Evolutionary conservation across 345 rosid genomes (phyloP), one percentile per base, ranked within the genome.

Genomic region (Theobroma cacao): DNA sequence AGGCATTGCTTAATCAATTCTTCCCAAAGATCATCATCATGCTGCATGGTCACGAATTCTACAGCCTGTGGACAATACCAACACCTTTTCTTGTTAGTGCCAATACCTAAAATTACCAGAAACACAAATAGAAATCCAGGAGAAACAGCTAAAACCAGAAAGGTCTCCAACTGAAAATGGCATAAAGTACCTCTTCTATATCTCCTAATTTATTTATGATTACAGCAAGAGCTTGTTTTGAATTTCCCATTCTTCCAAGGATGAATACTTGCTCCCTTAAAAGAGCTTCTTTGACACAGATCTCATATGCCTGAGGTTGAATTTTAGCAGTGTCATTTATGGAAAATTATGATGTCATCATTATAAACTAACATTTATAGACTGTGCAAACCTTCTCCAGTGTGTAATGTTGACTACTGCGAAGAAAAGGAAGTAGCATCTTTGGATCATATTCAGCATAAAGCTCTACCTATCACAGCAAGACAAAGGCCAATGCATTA

Each of bases 1-100:
- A 97, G 84, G 83, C 99, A 97, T 81, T 94, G 98, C 82, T 88
- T 91, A 82, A 97, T 92, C 83, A 97, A 83, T 83, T 97, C 99
- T 90, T 97, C 98, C 99, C 99, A 97, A 67, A 97, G 94, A 38
- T 94, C 98, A 83, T 97, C 99, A 79, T 97, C 98, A 74, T 97
- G 98, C 86, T 97, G 99, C 94, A 89, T 83, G 40, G 87, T 90
- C 38, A 97, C 99, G 83, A 94, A 97, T 85, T 97, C 99, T 76
- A 97, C 99, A 78, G 98, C 99, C 99, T 97, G 97, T 82, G 78
- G 55, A 84, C 62, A 79, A 81, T 77, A 78, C 30, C 53, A 70
- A 72, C 12, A 24, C 8, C 8, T 66, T 31, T 74, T 76, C 33
- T 74, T 64, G 34, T 79, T 47, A 64, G 43, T 36, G 52, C 22